A percentile compares a stretch with the other conserved stretches of the same genome.
Conservation (phyloP, 2,329 filamentous ascomycete species). For the Endoconidiophora laricicola region DNA sequence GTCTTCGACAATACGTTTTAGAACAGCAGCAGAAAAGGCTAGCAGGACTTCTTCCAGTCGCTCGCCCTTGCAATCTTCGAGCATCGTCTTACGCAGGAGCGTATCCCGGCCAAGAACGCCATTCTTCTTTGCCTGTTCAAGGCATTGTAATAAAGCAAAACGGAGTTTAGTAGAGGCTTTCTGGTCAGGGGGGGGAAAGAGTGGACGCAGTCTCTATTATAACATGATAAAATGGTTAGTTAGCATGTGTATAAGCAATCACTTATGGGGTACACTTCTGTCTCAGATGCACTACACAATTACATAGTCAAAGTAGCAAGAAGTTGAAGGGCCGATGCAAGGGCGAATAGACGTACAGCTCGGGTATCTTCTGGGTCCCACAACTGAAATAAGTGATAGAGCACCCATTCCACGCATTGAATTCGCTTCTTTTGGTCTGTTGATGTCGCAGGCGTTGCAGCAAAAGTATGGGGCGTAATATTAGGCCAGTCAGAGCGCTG, state of each 20-base stretch:
- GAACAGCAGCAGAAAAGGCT: constrained; percentile 65
- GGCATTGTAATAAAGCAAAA: constrained; percentile 60
- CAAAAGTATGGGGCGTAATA: constrained; percentile 55
- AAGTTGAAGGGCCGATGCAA: neutral
- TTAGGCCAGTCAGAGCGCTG: constrained; percentile 61
- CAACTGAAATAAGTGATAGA: constrained; percentile 72
- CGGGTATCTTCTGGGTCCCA: constrained; percentile 66
- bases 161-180: constrained; percentile 83
- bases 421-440: constrained; percentile 71
- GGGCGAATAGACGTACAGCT: constrained; percentile 34
- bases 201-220: constrained; percentile 64
- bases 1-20: constrained; percentile 44
- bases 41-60: constrained; percentile 75
- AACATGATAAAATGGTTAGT: constrained; percentile 7
- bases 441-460: constrained; percentile 36
- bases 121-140: constrained; percentile 78
- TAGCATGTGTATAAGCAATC: neutral
- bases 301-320: too few species aligned
- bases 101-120: constrained; percentile 65
- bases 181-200: constrained; percentile 81
- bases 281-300: neutral
- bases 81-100: constrained; percentile 79
- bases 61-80: constrained; percentile 90
- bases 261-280: neutral
- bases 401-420: constrained; percentile 70